phyloP scores from a whole-genome alignment of 371 early-diverging fungal genomes.

The Choanephora cucurbitarum region DNA sequence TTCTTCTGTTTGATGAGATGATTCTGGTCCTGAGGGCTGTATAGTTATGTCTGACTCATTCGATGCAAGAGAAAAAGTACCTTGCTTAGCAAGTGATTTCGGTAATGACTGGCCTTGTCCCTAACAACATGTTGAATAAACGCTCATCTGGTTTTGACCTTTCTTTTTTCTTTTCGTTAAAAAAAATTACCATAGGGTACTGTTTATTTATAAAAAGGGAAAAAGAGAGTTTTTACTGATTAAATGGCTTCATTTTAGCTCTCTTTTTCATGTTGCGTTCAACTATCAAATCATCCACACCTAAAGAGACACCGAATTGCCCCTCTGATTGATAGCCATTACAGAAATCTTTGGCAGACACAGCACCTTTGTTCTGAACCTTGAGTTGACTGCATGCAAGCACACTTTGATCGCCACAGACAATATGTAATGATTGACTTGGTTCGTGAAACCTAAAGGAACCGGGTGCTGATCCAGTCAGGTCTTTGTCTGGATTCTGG shows the following conservation, averaged over 20 bases:
- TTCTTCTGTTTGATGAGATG: too few species aligned
- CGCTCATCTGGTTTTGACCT: too few species aligned
- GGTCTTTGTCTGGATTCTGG: slow-evolving; percentile 9
- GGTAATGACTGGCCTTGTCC: neutral
- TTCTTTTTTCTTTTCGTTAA: too few species aligned
- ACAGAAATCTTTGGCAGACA: slow-evolving; percentile 67
- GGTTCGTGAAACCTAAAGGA: slow-evolving; percentile 43
- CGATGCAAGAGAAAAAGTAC: neutral
- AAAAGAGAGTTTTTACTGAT: neutral
- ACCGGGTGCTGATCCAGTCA: slow-evolving; percentile 45
- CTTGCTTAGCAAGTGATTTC: neutral
- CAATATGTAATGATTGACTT: slow-evolving; percentile 40
- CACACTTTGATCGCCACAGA: slow-evolving; percentile 47
- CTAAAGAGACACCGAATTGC: slow-evolving; percentile 3
- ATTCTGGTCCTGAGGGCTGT: neutral
- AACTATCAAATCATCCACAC: slow-evolving; percentile 1
- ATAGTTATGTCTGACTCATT: neutral
- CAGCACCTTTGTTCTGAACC: slow-evolving; percentile 63
- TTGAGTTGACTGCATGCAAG: slow-evolving; percentile 47
- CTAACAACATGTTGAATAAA: neutral
- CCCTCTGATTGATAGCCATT: slow-evolving; percentile 68
- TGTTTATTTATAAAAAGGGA: neutral
- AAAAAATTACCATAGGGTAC: neutral
- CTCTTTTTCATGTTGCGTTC: slow-evolving; percentile 14
- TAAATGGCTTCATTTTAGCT: slow-evolving; percentile 10